Evolutionary conservation across 2,329 filamentous ascomycete species (phyloP), one percentile per base, ranked within the genome.

Genomic region (Aspergillus aculeatus): DNA sequence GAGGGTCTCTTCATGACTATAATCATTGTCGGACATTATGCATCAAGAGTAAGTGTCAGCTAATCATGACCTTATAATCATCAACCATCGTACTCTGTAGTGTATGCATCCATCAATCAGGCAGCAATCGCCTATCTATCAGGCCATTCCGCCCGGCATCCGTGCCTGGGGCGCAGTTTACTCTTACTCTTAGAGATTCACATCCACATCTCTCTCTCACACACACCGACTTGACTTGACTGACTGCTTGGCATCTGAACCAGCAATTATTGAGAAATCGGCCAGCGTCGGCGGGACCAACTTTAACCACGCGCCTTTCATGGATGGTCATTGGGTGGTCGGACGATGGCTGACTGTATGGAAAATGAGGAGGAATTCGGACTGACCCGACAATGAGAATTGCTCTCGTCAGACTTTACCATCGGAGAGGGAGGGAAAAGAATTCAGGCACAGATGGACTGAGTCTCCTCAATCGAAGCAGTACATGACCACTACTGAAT

Each of bases 151-250:
- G 14, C 21, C 7, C 16, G 12, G 16, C 10, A 23, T 51, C 50
- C 29, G 31, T 23, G 12, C 50, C 31, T 23, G 24, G 31, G 31
- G 38, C 21, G n/a, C 21, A 21, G 38, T 35, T 35, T 4, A 5
- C 32, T 35, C 11, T 35, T 11, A 35, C 14, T 35, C 12, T 5
- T 5, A 11, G 10, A 12, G 1, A 11, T 14, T 4, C 32, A 5
- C 32, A 14, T 23, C 23, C 32, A 14, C 32, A 35, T 4, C 23
- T 23, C 23, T 3, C 23, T 23, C 23, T 3, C 23, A 26, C 26
- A 10, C 47, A 57, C 55, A 57, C 55, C 47, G 54, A 50, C 47
- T 50, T 35, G 32, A 35, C 11, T 26, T 35, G 32, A 35, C 11
- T 35, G 32, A 41, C 38, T n/a, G 38, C 32, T 51, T 57, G 48